Evolutionary conservation across 208 protist genomes (phyloP).

Genomic region (Novymonas esmeraldas): DNA sequence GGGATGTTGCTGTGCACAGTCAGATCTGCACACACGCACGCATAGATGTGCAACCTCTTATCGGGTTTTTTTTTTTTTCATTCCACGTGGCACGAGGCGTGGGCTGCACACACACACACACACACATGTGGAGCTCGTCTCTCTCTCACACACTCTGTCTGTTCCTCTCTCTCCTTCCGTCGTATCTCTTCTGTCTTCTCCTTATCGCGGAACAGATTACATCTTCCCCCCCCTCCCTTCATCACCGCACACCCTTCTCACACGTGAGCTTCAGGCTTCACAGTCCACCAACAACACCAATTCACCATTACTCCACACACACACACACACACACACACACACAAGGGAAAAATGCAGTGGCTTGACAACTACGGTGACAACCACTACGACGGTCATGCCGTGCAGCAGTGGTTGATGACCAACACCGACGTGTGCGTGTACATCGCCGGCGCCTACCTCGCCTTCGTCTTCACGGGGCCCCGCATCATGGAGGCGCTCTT

Average conservation of each 20-base stretch:
- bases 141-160: conserved; percentile 6
- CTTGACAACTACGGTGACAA: conserved; percentile 49
- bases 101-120: background rate
- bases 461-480: conserved; percentile 61
- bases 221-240: no score
- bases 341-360: conserved; percentile 37
- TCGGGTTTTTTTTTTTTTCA: no score
- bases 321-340: background rate
- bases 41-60: no score
- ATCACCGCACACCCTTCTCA: no score
- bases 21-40: no score
- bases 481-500: conserved; percentile 39
- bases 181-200: background rate
- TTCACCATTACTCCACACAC: background rate
- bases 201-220: background rate
- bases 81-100: no score
- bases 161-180: background rate
- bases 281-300: background rate
- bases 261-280: background rate
- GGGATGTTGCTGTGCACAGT: no score
- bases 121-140: background rate
- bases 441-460: conserved; percentile 58
- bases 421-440: conserved; percentile 59
- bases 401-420: conserved; percentile 34
- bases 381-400: conserved; percentile 43